Percentiles rank a stretch among this genome's conserved stretches.
Conservation (phyloP, 345 rosid genomes). For the Cardamine occulta region DNA sequence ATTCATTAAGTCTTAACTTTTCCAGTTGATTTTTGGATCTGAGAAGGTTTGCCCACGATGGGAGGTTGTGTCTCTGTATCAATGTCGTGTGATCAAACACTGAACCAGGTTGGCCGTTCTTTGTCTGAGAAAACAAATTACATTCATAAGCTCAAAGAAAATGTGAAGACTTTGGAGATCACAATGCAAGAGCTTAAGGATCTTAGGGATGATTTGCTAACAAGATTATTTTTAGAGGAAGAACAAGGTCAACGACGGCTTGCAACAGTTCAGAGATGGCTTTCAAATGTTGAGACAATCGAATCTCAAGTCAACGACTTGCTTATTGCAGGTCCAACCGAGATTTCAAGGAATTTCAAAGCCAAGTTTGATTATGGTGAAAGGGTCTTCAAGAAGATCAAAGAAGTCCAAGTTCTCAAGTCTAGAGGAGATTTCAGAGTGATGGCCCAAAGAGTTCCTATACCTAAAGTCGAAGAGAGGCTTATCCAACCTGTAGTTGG, state of each 20-base stretch:
- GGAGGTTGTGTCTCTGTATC: background rate
- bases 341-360: background rate
- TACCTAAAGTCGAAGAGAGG: background rate
- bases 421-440: background rate
- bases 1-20: no score
- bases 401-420: background rate
- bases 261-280: background rate
- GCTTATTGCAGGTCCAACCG: background rate
- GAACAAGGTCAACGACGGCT: background rate
- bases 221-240: background rate
- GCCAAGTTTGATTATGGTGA: background rate
- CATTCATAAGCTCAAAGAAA: background rate
- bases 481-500: background rate
- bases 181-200: background rate
- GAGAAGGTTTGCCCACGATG: background rate
- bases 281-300: background rate
- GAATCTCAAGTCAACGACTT: background rate
- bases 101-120: background rate
- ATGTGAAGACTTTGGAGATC: background rate
- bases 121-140: background rate
- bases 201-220: background rate
- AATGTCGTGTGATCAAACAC: background rate
- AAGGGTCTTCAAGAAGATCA: background rate
- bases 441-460: background rate
- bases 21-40: background rate